phyloP scores from a whole-genome alignment of 768 basidiomycete species.

The Auricularia sp. region DNA sequence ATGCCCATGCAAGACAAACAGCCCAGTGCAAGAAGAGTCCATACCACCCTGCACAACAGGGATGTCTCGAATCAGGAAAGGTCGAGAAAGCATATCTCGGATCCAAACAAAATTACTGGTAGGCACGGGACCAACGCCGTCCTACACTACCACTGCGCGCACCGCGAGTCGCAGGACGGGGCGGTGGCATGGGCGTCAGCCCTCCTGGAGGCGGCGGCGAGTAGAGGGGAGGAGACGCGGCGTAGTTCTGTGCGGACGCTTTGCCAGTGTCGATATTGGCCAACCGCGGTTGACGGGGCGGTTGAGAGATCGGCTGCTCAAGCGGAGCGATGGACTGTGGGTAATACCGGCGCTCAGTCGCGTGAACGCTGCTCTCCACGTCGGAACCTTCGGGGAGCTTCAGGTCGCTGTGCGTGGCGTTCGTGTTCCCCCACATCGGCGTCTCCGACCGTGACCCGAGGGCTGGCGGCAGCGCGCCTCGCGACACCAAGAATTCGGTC shows the following conservation, averaged over 20 bases:
- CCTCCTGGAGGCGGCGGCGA: background rate
- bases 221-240: background rate
- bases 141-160: background rate
- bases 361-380: no score
- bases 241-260: background rate
- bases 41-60: background rate
- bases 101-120: background rate
- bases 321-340: background rate
- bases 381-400: background rate
- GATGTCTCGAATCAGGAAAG: background rate
- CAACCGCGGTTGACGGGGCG: background rate
- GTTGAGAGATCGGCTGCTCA: background rate
- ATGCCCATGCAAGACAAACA: background rate
- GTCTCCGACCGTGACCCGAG: background rate
- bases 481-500: no score
- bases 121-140: background rate
- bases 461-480: no score
- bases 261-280: background rate
- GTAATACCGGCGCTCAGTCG: background rate
- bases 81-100: background rate
- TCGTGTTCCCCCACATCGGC: background rate
- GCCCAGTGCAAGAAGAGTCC: background rate
- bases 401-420: background rate
- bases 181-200: background rate
- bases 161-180: background rate